phyloP scores from a whole-genome alignment of 2,329 filamentous ascomycete species.

The Pseudogymnoascus sp. region DNA sequence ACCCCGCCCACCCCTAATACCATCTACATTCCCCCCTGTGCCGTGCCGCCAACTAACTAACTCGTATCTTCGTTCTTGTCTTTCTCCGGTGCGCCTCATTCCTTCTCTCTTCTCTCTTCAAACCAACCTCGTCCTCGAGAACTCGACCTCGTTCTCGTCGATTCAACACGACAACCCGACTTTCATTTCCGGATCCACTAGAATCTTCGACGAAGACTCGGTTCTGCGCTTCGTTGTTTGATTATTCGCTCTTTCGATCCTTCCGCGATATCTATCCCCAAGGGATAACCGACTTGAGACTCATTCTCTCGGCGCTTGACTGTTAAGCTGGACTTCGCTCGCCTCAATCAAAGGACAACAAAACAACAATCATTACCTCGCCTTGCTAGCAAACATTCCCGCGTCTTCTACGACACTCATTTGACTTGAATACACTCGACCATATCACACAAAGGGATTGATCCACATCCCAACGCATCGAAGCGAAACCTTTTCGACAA shows the following conservation, averaged over 20 bases:
- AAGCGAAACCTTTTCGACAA: neutral
- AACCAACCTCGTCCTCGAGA: neutral
- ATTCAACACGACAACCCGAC: neutral
- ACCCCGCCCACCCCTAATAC: neutral
- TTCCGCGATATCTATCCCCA: neutral
- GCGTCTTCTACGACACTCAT: slow-evolving; percentile 7
- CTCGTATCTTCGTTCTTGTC: neutral
- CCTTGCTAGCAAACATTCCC: neutral
- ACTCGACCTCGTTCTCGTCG: slow-evolving; percentile 3
- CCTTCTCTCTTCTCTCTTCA: neutral
- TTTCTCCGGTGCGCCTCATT: neutral
- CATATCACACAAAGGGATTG: neutral
- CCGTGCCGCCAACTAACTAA: neutral
- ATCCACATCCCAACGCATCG: neutral
- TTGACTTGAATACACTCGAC: slow-evolving; percentile 6
- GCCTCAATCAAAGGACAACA: neutral
- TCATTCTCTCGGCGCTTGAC: neutral
- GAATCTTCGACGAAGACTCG: slow-evolving; percentile 3
- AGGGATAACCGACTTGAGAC: neutral
- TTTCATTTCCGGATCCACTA: neutral
- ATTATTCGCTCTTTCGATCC: neutral
- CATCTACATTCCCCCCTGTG: neutral
- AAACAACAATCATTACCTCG: neutral
- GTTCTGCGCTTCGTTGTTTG: neutral
- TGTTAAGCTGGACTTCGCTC: slow-evolving; percentile 5